phyloP scores from a whole-genome alignment of 1,284 basidiomycete genomes.

The Ceratobasidium sp. region DNA sequence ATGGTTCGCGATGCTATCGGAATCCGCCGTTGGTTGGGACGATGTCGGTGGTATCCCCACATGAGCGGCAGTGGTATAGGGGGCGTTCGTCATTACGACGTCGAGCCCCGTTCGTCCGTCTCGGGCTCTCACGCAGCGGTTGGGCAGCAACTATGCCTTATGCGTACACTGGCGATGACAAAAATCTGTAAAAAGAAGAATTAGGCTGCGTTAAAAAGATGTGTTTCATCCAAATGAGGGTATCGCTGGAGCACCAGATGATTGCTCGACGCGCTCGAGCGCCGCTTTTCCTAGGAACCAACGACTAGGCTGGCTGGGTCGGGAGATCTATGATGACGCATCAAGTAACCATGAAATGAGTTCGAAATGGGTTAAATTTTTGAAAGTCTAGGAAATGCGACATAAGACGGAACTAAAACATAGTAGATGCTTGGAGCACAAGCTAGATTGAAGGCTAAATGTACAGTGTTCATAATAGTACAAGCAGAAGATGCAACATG shows the following conservation, averaged over 20 bases:
- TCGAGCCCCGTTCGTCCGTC: constrained; percentile 37
- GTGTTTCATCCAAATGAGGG: constrained; percentile 18
- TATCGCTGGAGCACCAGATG: not conserved
- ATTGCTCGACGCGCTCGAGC: constrained; percentile 5
- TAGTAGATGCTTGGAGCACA: not conserved
- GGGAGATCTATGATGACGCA: no score
- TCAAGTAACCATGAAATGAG: no score
- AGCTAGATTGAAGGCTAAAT: constrained; percentile 14
- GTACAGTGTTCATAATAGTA: constrained; percentile 21
- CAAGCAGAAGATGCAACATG: constrained; percentile 31
- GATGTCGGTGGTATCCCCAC: no score
- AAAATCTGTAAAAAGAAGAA: constrained; percentile 18
- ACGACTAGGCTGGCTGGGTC: no score
- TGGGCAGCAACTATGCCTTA: not conserved
- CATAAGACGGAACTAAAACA: no score
- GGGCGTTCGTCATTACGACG: no score
- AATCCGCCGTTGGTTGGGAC: not conserved
- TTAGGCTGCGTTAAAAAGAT: not conserved
- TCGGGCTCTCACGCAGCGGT: no score
- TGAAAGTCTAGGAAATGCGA: no score
- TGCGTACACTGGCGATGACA: not conserved
- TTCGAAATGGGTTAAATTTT: no score
- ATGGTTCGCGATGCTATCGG: not conserved
- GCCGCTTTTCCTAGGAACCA: constrained; percentile 36
- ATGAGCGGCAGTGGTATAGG: no score